Evolutionary conservation across 148 eudicot species (phyloP).

Genomic region (Vaccinium darrowii): DNA sequence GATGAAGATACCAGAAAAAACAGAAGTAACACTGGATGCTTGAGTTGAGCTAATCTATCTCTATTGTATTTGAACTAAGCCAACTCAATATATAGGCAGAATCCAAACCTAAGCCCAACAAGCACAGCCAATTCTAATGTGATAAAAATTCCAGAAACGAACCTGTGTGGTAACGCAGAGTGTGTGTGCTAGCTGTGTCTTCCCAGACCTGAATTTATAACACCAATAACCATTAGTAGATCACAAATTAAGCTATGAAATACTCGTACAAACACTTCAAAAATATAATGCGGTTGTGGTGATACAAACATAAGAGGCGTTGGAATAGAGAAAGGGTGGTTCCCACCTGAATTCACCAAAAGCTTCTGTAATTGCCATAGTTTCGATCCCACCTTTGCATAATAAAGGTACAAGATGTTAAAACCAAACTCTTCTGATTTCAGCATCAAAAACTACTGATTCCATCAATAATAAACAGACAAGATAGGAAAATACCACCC

Average conservation of each 20-base stretch:
- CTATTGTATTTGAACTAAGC: not conserved
- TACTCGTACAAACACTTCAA: not conserved
- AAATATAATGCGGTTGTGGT: not conserved
- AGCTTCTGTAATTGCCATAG: conserved; percentile 87
- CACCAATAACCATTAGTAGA: not conserved
- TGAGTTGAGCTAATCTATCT: not conserved
- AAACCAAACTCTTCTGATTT: not conserved
- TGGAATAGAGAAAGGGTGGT: not conserved
- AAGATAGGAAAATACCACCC: conserved; percentile 46
- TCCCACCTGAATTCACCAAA: conserved; percentile 91
- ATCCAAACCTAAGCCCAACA: not conserved
- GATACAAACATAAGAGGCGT: not conserved
- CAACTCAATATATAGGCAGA: not conserved
- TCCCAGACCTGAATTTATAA: conserved; percentile 68
- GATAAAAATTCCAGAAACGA: not conserved
- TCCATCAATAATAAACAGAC: not conserved
- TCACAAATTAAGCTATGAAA: not conserved
- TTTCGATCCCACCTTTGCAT: conserved; percentile 80
- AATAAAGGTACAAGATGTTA: not conserved
- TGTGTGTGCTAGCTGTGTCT: conserved; percentile 98
- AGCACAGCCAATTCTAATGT: not conserved
- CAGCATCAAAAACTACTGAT: not conserved
- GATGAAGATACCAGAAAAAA: not conserved
- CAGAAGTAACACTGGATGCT: not conserved
- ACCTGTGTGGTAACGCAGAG: conserved; percentile 95